Evolutionary conservation across 352 stramenopile genomes (phyloP), one percentile per base, ranked within the genome.

Genomic region (Phytophthora hybrid): DNA sequence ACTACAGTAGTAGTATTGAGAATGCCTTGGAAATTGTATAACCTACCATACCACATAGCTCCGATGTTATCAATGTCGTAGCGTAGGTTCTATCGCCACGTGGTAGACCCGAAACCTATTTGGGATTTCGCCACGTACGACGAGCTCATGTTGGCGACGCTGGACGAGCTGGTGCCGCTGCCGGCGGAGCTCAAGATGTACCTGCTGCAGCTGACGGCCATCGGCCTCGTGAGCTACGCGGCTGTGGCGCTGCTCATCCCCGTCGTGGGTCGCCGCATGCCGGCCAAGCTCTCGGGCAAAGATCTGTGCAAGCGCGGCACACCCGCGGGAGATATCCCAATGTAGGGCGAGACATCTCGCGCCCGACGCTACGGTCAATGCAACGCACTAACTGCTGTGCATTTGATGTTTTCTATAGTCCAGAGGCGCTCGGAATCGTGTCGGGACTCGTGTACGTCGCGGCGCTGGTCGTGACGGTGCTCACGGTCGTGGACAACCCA

Each of bases 241-340:
- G 78, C 80, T n/a, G 83, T 92, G 26, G 79, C 73, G 31, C 55
- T 93, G 31, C 66, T 95, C 10, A 94, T 96, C 60, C 87, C 85
- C 16, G 23, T 85, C 6, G 64, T 92, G 19, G 79, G 81, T 11
- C 85, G 77, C 10, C 77, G 76, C 31, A 89, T 97, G 74, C 87
- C 93, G 0, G 80, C 82, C 26, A 97, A 96, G 63, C 83, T 98
- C 26, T 92, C 88, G 57, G 94, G 94, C 60, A 98, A 97, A 76
- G 93, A 98, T 83, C 84, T 98, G 34, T 98, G 94, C 81, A 98
- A 98, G 73, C 93, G 93, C 63, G 93, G 93, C 52, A 98, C 90
- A 2, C 83, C 87, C 6, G 86, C 83, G 1, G 91, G 90, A 59
- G 91, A 97, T 67, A 94, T 95, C 74, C 84, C 89, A 49, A 97